phyloP scores from a whole-genome alignment of 225 moss, liverwort and hornwort species.

The Lunularia cruciata region DNA sequence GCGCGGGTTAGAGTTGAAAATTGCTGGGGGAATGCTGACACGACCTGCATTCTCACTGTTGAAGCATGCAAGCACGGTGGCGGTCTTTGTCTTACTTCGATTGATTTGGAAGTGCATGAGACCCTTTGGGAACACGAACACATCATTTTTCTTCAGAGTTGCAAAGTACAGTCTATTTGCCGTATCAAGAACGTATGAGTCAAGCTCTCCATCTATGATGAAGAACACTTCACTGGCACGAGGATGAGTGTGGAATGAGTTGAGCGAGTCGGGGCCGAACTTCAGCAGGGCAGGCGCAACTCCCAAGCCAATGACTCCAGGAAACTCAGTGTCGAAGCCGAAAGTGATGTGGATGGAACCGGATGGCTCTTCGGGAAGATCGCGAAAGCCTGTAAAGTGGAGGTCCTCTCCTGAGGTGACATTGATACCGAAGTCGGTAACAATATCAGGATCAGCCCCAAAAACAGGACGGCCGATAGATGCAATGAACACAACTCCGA shows the following conservation, averaged over 20 bases:
- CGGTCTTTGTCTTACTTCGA: not conserved
- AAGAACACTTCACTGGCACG: not conserved
- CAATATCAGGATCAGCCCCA: conserved; percentile 5
- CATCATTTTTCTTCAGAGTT: conserved; percentile 18
- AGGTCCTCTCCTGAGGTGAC: conserved; percentile 6
- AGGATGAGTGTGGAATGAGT: conserved; percentile 12
- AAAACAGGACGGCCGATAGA: not conserved
- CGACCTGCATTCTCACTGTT: conserved; percentile 20
- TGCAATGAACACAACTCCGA: too few species aligned
- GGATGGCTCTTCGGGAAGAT: not conserved
- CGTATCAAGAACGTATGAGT: conserved; percentile 24
- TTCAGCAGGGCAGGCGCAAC: not conserved
- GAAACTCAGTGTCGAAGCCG: conserved; percentile 1
- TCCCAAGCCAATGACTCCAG: conserved; percentile 3
- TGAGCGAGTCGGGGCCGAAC: conserved; percentile 7
- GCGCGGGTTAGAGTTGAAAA: conserved; percentile 15
- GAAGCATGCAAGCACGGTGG: conserved; percentile 1
- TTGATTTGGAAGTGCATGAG: conserved; percentile 30
- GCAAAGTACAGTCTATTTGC: not conserved
- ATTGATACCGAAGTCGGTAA: conserved; percentile 7
- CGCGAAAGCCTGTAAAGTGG: conserved; percentile 10
- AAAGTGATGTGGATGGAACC: not conserved
- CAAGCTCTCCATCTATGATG: not conserved
- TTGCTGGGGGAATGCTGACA: conserved; percentile 2
- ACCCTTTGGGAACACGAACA: conserved; percentile 32